Base-by-base conservation (phyloP, 1,284 basidiomycete genomes). In the Coriolopsis trogii region DNA sequence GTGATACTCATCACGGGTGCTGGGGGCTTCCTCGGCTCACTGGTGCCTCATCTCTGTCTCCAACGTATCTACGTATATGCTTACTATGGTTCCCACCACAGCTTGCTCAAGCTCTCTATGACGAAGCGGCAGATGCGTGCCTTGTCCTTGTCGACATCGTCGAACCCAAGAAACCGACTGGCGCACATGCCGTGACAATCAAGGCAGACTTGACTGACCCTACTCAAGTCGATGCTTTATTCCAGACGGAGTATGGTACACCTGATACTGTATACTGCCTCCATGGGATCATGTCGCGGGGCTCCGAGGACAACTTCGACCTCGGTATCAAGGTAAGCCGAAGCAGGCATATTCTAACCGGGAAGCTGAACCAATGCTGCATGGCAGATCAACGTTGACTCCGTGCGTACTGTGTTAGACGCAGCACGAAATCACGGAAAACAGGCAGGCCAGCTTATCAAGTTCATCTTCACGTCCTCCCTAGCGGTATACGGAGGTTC, bases 271-370 rank as follows among this genome's bases (percentile, higher is more conserved):
- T 85, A 29, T 85, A 84, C 65, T 82, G 80, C 59, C 70, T 84
- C 50, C 82, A 85, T 60, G 84, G 84, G 1, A 82, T 84, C 66
- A 85, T 86, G 85, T 84, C 81, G n/a, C 79, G 83, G 20, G 82
- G 82, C 16, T 77, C 81, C 15, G 85, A 87, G 64, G 79, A 81
- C 53, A 76, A 84, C 62, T 85, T 86, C 62, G 79, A 82, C 37
- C 67, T 84, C 3, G 83, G 82, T 5, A 71, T 82, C 57, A 75
- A 76, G 67, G 76, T 74, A 36, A n/a, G 31, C 20, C 40, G 3
- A 18, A 3, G 6, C 0, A 16, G 1, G 10, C 26, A 30, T 2
- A 6, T 13, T 41, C 4, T 26, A 6, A 1, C 15, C 25, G 18
- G 23, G 28, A 24, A 7, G 12, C 24, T 29, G 18, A 18, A 8